Percentiles rank a stretch among this genome's conserved stretches.
Conservation (phyloP, 2,329 filamentous ascomycete genomes). For the Colletotrichum euphorbiae region DNA sequence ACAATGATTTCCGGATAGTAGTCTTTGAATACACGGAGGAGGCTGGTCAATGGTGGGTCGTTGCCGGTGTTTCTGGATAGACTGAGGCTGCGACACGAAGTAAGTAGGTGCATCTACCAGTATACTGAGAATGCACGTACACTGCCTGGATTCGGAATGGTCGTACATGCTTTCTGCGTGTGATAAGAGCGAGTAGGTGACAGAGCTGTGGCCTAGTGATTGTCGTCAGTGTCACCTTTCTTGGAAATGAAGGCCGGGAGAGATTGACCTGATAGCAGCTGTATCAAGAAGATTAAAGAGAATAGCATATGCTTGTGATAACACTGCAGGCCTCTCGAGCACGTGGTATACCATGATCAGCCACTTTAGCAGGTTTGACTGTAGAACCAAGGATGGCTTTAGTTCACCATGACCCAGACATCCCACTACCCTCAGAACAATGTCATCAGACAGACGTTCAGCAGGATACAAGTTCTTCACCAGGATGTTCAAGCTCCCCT, state of each 20-base stretch:
- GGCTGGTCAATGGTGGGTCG: conserved; percentile 78
- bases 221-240: conserved; percentile 42
- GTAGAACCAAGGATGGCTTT: conserved; percentile 78
- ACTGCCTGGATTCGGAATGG: conserved; percentile 85
- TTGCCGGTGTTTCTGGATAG: conserved; percentile 73
- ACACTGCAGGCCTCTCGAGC: conserved; percentile 69
- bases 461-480: conserved; percentile 82
- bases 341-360: conserved; percentile 80
- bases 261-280: conserved; percentile 73
- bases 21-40: conserved; percentile 87
- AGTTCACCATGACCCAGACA: conserved; percentile 81
- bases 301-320: conserved; percentile 79
- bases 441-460: conserved; percentile 68
- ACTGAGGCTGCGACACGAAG: conserved; percentile 58
- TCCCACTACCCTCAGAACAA: conserved; percentile 75
- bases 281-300: conserved; percentile 87
- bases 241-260: conserved; percentile 4
- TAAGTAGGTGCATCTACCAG: conserved; percentile 5
- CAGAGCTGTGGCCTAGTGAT: conserved; percentile 69
- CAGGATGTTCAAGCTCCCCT: conserved; percentile 76
- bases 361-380: conserved; percentile 81
- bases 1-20: conserved; percentile 92
- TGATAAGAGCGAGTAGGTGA: conserved; percentile 82
- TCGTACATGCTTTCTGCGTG: conserved; percentile 83
- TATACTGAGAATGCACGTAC: conserved; percentile 54